Evolutionary conservation across 345 rosid species (phyloP), one percentile per base, ranked within the genome.

Genomic region (Brassica juncea): DNA sequence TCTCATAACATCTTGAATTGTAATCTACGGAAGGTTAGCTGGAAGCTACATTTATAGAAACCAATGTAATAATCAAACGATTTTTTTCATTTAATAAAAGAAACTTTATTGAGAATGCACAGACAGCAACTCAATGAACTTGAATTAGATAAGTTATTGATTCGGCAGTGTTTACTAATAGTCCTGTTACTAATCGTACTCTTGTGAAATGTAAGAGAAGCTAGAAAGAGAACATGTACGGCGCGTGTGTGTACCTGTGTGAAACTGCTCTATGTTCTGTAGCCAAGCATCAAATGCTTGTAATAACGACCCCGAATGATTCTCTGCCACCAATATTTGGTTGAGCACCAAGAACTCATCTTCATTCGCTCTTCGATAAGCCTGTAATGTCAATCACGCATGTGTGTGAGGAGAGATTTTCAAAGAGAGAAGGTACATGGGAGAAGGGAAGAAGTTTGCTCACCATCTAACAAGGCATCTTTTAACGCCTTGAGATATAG

Each of bases 391-490:
- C 15, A 12, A 35, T 58, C 37, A 58, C 2, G 1, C 0, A 11
- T 3, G 37, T 23, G 21, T 31, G 35, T 55, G 30, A 81, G 63
- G 42, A 74, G 62, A 73, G 42, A 67, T 77, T 73, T 58, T 19
- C 21, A 1, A 42, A 75, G 21, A 23, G 30, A 69, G 39, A 21
- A 74, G 12, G 34, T 68, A 1, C 37, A 52, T 60, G 66, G 66
- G 34, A 42, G 6, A 73, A 54, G 32, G 28, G 27, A 76, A 19
- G 15, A 66, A 68, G 47, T 5, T 76, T 61, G 28, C 5, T 78
- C 76, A 93, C 99, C 99, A 95, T 90, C 99, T 91, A 66, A 85
- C 90, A 79, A 91, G 93, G 54, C 98, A 93, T 85, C 97, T 86
- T 80, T 93, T 88, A 71, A 91, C 85, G 76, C 91, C 99, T 82